Evolutionary conservation across 1,284 basidiomycete genomes (phyloP).

Genomic region (Inonotus hispidus): DNA sequence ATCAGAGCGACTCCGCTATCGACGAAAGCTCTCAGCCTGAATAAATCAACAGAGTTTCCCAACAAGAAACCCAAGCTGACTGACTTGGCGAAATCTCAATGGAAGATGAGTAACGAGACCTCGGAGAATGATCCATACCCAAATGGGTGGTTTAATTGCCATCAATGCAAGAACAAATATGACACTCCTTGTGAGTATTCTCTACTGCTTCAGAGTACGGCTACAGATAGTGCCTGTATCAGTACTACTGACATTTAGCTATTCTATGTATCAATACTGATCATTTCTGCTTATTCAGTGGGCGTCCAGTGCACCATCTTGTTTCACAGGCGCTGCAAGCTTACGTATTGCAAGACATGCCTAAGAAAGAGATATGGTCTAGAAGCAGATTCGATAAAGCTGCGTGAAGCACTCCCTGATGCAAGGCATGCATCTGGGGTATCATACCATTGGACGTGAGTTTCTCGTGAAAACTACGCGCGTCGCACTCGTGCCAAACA

Average conservation of each 20-base stretch:
- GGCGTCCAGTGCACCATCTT: constrained; percentile 45
- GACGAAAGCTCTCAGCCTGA: constrained; percentile 14
- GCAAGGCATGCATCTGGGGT: constrained; percentile 33
- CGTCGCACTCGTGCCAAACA: constrained; percentile 1
- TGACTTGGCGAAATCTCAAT: constrained; percentile 6
- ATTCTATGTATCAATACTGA: not conserved
- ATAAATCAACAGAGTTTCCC: constrained; percentile 9
- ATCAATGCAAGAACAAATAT: constrained; percentile 51
- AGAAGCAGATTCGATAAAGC: constrained; percentile 41
- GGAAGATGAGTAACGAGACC: constrained; percentile 13
- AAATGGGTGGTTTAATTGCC: constrained; percentile 47
- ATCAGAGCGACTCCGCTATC: constrained; percentile 19
- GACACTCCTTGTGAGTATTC: constrained; percentile 4
- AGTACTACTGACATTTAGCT: too few species aligned
- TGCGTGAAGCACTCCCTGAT: constrained; percentile 22
- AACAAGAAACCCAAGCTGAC: constrained; percentile 17
- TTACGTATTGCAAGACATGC: constrained; percentile 59
- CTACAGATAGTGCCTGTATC: too few species aligned
- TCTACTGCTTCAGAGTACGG: not conserved
- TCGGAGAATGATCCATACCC: constrained; percentile 32
- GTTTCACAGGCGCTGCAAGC: constrained; percentile 39
- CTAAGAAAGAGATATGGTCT: constrained; percentile 60
- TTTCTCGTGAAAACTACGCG: constrained; percentile 11
- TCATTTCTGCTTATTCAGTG: constrained; percentile 27
- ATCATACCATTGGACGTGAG: constrained; percentile 51